phyloP scores from a whole-genome alignment of 495 filamentous ascomycete species.

The Penicillium lividum region DNA sequence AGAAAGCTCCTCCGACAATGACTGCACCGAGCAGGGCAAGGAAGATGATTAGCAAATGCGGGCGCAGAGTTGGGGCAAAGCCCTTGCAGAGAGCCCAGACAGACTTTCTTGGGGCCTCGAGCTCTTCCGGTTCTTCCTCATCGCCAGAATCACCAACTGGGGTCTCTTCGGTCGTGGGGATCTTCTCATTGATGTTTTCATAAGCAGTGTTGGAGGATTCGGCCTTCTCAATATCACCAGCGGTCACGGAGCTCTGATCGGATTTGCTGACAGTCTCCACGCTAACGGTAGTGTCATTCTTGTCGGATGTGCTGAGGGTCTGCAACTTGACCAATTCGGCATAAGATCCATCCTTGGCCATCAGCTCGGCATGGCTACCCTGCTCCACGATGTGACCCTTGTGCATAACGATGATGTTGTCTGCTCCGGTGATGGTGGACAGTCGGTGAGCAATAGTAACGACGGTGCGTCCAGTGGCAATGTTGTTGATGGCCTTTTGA shows the following conservation, averaged over 20 bases:
- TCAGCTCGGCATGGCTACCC: constrained; percentile 48
- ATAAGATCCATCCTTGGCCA: constrained; percentile 45
- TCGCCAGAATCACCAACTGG: constrained; percentile 14
- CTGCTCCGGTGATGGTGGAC: constrained; percentile 56
- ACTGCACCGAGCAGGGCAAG: constrained; percentile 40
- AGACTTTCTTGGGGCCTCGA: constrained; percentile 32
- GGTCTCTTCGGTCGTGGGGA: constrained; percentile 18
- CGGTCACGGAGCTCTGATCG: constrained; percentile 27
- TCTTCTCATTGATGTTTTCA: constrained; percentile 21
- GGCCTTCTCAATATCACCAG: constrained; percentile 25
- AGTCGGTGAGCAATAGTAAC: constrained; percentile 52
- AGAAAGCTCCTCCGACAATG: constrained; percentile 49
- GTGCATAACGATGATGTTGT: constrained; percentile 66
- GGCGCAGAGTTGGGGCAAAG: constrained; percentile 35
- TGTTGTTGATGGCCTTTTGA: constrained; percentile 50
- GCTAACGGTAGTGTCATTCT: constrained; percentile 22
- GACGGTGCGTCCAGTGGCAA: constrained; percentile 46
- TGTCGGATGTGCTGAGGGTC: constrained; percentile 29
- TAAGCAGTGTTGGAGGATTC: constrained; percentile 17
- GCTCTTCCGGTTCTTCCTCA: constrained; percentile 26
- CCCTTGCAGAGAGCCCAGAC: constrained; percentile 36
- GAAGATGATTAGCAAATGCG: constrained; percentile 39
- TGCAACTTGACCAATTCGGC: constrained; percentile 48
- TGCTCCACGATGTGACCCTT: constrained; percentile 57
- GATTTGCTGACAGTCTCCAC: constrained; percentile 28